phyloP scores from a whole-genome alignment of 2,329 filamentous ascomycete species.

The Sclerotinia trifoliorum region DNA sequence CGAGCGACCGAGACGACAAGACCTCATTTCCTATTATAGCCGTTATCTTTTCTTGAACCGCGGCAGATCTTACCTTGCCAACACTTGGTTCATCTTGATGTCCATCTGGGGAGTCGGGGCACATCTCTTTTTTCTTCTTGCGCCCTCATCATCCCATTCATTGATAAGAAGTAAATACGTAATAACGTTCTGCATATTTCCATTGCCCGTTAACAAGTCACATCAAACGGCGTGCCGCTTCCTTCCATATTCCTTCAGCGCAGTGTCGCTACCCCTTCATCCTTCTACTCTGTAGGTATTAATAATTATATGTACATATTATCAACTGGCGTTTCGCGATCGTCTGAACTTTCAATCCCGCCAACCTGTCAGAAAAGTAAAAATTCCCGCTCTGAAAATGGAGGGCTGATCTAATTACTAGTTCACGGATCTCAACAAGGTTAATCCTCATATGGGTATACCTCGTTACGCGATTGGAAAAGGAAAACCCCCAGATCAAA shows the following conservation, averaged over 20 bases:
- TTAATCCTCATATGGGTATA: not conserved
- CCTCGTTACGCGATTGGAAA: not conserved
- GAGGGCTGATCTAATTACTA: slow-evolving; percentile 1
- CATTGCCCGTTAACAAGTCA: not conserved
- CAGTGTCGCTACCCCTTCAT: not conserved
- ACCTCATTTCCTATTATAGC: not conserved
- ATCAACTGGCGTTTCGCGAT: not conserved
- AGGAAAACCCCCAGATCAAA: slow-evolving; percentile 14
- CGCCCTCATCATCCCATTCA: not conserved
- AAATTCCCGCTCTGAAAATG: not conserved
- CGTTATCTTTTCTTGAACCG: not conserved
- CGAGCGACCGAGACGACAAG: slow-evolving; percentile 12
- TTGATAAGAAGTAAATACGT: not conserved
- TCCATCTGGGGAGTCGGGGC: not conserved
- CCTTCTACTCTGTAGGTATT: not conserved
- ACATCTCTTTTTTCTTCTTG: not conserved
- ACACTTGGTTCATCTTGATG: not conserved
- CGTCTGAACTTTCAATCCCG: slow-evolving; percentile 4
- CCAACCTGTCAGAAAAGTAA: not conserved
- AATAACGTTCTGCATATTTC: not conserved
- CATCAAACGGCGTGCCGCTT: slow-evolving; percentile 8
- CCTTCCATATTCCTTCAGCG: slow-evolving; percentile 12
- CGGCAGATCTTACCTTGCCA: not conserved
- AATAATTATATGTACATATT: no score
- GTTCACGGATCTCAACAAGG: slow-evolving; percentile 8